Evolutionary conservation across 768 basidiomycete genomes (phyloP).

Genomic region (Wakefieldia striispora): DNA sequence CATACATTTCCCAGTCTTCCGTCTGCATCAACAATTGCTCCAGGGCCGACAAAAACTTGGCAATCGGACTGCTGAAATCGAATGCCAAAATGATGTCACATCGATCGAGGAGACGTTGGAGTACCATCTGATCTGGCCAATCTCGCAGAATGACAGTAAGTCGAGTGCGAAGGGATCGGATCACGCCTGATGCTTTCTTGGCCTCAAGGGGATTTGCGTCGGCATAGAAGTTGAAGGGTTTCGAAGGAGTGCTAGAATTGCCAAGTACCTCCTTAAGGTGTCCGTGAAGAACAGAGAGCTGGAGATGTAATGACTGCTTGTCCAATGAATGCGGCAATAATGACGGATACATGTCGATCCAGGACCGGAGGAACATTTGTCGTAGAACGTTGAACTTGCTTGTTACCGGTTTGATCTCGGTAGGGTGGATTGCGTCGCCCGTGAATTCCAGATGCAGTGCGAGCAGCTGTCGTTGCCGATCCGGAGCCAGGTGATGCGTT

Average conservation of each 20-base stretch:
- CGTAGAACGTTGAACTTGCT: slow-evolving; percentile 35
- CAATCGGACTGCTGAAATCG: slow-evolving; percentile 67
- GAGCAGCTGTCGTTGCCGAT: slow-evolving; percentile 37
- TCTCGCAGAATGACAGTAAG: slow-evolving; percentile 61
- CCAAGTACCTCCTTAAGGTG: slow-evolving; percentile 34
- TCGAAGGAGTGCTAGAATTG: slow-evolving; percentile 11
- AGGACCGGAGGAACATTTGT: slow-evolving; percentile 30
- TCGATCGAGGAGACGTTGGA: slow-evolving; percentile 76
- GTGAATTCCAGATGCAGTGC: slow-evolving; percentile 50
- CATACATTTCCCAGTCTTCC: slow-evolving; percentile 95
- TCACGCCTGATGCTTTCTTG: slow-evolving; percentile 52
- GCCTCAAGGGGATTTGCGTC: slow-evolving; percentile 76
- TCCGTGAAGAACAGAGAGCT: slow-evolving; percentile 48
- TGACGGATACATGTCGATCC: slow-evolving; percentile 31
- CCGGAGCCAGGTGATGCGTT: slow-evolving; percentile 29
- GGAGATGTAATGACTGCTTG: slow-evolving; percentile 46
- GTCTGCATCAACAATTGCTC: slow-evolving; percentile 85
- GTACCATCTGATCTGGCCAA: slow-evolving; percentile 98
- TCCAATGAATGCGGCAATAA: slow-evolving; percentile 49
- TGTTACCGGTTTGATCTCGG: not conserved
- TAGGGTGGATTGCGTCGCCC: slow-evolving; percentile 3
- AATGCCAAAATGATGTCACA: slow-evolving; percentile 65
- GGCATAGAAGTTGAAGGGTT: slow-evolving; percentile 71
- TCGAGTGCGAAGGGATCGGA: slow-evolving; percentile 50
- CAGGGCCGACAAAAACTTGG: slow-evolving; percentile 75